Base-by-base conservation (phyloP, 768 basidiomycete species). In the Neoboletus magnificus region DNA sequence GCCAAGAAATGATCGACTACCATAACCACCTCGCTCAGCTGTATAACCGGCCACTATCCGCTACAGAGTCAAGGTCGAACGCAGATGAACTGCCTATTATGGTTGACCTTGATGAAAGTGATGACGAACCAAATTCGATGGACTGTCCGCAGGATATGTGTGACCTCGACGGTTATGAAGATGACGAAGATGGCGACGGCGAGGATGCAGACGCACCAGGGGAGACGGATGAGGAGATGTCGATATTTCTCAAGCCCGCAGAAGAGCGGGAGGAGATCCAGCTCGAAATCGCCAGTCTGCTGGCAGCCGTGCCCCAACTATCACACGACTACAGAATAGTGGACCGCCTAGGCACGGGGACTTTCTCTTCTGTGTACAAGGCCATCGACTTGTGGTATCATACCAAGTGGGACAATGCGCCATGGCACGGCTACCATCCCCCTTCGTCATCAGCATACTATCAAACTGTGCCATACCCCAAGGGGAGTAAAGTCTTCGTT, bases 281-380 rank as follows among this genome's bases (percentile, higher is more conserved):
- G 43, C 73, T 77, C 39, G 96, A 99, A 72, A 93, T 98, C 41
- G 66, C 73, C 0, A 83, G 89, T 57, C 80, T 98, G 27, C 74
- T 84, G 58, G 67, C 74, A 1, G 78, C 81, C 18, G 84, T 96
- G 5, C 88, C 90, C 0, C 71, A 79, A n/a, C 77, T 96, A 50
- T 67, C 73, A 5, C 66, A 76, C 3, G 78, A 89, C 60, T 98
- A 96, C 76, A 80, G 76, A 48, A 77, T 98, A 35, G 70, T 98
- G 35, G 96, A 98, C 74, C 82, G 95, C 1, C 81, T 99, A 1
- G 97, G 97, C 15, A 98, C 95, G 51, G 96, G 96, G 16, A 99
- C 96, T 1, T 99, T 99, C 74, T 98, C 96, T 0, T 94, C 94
- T 11, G 97, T 99, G n/a, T 99, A 98, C 80, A 97, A 98, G 65